A percentile compares a stretch with the other conserved stretches of the same genome.
phyloP scores from a whole-genome alignment of 805 yeast genomes.

The Kodamaea laetipori region DNA sequence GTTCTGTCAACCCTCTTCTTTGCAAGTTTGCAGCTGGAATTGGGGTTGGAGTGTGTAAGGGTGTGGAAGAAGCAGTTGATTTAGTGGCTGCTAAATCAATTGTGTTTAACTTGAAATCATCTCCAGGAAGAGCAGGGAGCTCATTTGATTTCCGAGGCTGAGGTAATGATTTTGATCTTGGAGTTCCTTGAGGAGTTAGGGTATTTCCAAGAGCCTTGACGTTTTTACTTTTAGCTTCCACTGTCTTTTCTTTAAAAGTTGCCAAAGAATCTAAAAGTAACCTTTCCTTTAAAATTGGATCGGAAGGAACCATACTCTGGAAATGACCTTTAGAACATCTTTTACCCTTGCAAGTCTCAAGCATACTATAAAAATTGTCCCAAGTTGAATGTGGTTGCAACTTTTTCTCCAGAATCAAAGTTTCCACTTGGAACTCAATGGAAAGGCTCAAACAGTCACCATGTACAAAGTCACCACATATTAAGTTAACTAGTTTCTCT shows the following conservation, averaged over 20 bases:
- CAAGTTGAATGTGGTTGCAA: constrained; percentile 1
- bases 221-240: background rate
- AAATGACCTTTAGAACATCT: background rate
- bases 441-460: constrained; percentile 56
- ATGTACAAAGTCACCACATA: constrained; percentile 59
- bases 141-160: background rate
- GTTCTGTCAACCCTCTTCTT: background rate
- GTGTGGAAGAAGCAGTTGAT: constrained; percentile 27
- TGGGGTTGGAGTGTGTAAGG: constrained; percentile 21
- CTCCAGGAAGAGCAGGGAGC: background rate
- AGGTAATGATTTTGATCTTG: background rate
- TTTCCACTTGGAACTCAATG: constrained; percentile 12
- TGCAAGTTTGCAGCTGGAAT: constrained; percentile 13
- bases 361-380: background rate
- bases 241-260: background rate
- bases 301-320: constrained; percentile 5
- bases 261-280: constrained; percentile 3
- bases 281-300: background rate
- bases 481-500: constrained; percentile 49
- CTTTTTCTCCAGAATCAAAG: background rate
- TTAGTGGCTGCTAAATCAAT: constrained; percentile 7
- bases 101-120: background rate
- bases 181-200: background rate
- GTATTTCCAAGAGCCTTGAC: background rate
- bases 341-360: constrained; percentile 6